phyloP scores from a whole-genome alignment of 2,329 filamentous ascomycete genomes.

The Hortaea sp. region DNA sequence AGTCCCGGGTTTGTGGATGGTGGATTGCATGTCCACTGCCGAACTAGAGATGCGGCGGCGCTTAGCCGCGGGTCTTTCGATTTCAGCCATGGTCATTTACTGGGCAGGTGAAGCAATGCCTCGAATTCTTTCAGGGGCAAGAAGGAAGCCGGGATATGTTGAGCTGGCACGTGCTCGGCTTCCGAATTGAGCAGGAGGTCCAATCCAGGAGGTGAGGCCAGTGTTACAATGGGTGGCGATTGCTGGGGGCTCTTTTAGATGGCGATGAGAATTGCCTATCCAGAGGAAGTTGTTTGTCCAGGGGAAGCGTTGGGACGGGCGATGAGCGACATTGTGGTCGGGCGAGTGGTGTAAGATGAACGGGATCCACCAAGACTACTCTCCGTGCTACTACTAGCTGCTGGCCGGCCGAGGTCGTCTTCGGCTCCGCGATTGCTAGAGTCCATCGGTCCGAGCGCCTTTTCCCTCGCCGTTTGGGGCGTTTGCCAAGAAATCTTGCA shows the following conservation, averaged over 20 bases:
- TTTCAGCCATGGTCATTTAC: constrained; percentile 61
- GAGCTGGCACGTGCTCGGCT: background rate
- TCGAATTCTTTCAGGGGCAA: too few species aligned
- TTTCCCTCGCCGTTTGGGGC: too few species aligned
- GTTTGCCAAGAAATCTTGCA: background rate
- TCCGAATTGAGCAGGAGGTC: background rate
- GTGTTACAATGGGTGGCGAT: too few species aligned
- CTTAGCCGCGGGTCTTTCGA: constrained; percentile 51
- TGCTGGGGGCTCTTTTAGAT: too few species aligned
- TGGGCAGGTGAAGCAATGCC: background rate
- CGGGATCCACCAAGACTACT: background rate
- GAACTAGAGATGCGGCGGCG: constrained; percentile 26
- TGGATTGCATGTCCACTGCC: constrained; percentile 35
- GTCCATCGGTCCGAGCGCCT: background rate
- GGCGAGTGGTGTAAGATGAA: background rate
- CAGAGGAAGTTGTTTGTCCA: too few species aligned
- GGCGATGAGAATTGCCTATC: too few species aligned
- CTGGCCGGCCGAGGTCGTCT: background rate
- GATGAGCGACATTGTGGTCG: background rate
- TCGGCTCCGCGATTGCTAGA: background rate
- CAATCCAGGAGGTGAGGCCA: background rate
- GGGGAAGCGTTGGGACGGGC: background rate
- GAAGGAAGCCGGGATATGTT: too few species aligned
- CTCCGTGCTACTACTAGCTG: too few species aligned
- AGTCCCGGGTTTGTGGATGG: constrained; percentile 51